Percentiles rank a stretch among this genome's conserved stretches.
phyloP scores from a whole-genome alignment of 2,329 filamentous ascomycete genomes.

The Bipolaris sorokiniana region DNA sequence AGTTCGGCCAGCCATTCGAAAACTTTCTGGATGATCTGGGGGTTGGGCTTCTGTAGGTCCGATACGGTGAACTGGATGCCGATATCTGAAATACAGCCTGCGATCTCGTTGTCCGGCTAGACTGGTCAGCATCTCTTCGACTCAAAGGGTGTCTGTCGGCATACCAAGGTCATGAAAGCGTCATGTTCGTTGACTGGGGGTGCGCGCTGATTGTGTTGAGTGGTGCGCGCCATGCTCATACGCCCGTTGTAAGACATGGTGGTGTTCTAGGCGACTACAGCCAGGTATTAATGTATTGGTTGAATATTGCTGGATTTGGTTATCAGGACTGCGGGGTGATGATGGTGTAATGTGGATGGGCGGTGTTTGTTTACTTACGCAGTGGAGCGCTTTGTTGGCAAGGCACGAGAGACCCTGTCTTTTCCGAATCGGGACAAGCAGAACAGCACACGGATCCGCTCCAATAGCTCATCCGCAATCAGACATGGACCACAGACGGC shows the following conservation, averaged over 20 bases:
- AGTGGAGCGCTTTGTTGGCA: slow-evolving; percentile 16
- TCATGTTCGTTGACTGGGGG: slow-evolving; percentile 54
- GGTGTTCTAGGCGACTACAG: neutral
- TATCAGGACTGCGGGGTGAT: slow-evolving; percentile 9
- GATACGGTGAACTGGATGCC: slow-evolving; percentile 85
- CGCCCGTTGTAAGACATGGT: slow-evolving; percentile 58
- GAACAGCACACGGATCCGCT: slow-evolving; percentile 16
- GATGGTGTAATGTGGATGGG: slow-evolving; percentile 10
- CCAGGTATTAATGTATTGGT: neutral
- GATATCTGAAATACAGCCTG: slow-evolving; percentile 96
- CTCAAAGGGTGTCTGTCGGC: slow-evolving; percentile 5
- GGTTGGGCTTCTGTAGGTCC: slow-evolving; percentile 92
- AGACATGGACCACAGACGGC: neutral
- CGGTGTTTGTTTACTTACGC: slow-evolving; percentile 17
- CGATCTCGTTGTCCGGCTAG: slow-evolving; percentile 77
- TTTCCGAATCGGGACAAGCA: slow-evolving; percentile 12
- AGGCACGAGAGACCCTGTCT: slow-evolving; percentile 11
- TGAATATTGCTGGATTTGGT: neutral
- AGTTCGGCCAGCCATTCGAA: slow-evolving; percentile 98
- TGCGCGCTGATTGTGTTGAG: slow-evolving; percentile 48
- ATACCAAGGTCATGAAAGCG: slow-evolving; percentile 59
- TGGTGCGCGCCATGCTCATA: slow-evolving; percentile 57
- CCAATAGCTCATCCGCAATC: neutral
- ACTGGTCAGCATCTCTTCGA: slow-evolving; percentile 22
- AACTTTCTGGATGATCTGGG: slow-evolving; percentile 93